phyloP scores from a whole-genome alignment of 148 eudicot genomes.

The Chenopodium suecicum region DNA sequence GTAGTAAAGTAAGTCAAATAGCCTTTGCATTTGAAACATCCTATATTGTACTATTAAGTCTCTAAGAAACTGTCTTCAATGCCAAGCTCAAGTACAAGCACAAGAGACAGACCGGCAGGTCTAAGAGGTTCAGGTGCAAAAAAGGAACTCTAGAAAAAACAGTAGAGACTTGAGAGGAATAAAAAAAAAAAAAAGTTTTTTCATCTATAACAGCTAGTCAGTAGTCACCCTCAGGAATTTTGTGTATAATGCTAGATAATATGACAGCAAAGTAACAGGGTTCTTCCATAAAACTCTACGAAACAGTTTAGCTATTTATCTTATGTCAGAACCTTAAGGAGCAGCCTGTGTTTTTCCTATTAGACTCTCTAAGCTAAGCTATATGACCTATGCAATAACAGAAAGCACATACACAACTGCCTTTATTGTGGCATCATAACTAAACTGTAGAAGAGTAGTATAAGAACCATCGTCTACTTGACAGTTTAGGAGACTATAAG shows the following conservation, averaged over 20 bases:
- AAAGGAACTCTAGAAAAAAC: neutral
- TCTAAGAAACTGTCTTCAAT: neutral
- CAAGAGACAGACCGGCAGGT: neutral
- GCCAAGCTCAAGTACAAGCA: neutral
- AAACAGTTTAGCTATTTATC: neutral
- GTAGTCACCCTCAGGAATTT: neutral
- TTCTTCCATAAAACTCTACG: neutral
- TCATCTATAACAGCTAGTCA: neutral
- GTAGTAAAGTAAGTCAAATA: conserved; percentile 2
- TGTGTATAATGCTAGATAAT: neutral
- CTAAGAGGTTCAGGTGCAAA: neutral
- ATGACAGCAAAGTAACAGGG: neutral
- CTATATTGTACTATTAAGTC: neutral
- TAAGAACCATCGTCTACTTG: neutral
- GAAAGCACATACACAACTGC: neutral
- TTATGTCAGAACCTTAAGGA: neutral
- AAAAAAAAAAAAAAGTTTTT: neutral
- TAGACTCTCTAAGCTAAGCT: neutral
- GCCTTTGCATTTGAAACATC: neutral
- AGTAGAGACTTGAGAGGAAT: neutral
- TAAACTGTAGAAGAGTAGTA: neutral
- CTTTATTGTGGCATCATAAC: neutral
- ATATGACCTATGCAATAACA: neutral
- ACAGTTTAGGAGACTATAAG: neutral
- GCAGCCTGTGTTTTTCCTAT: neutral